Evolutionary conservation across 805 yeast species (phyloP).

Genomic region (Candida pseudofarinosa): DNA sequence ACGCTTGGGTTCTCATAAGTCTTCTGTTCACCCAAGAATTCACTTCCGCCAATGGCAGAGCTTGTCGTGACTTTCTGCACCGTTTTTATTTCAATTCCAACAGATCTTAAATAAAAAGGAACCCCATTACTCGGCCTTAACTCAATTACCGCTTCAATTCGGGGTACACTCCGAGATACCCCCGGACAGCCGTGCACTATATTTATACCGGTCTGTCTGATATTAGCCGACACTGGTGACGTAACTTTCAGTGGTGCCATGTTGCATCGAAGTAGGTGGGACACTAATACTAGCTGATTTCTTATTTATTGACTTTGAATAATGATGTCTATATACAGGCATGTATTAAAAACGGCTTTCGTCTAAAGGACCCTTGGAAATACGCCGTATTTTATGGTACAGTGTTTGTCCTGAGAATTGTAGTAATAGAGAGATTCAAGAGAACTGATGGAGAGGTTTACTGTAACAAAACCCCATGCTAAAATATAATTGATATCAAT

Average conservation of each 20-base stretch:
- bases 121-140: conserved; percentile 47
- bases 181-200: conserved; percentile 68
- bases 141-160: conserved; percentile 55
- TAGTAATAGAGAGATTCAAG: conserved; percentile 50
- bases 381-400: conserved; percentile 26
- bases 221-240: conserved; percentile 28
- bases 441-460: conserved; percentile 55
- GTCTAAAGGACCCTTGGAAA: conserved; percentile 33
- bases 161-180: conserved; percentile 55
- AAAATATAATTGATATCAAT: conserved; percentile 18
- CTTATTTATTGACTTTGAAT: conserved; percentile 2
- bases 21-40: conserved; percentile 29
- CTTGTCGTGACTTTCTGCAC: conserved; percentile 45
- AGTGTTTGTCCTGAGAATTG: conserved; percentile 22
- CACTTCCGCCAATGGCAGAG: conserved; percentile 33
- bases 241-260: conserved; percentile 10
- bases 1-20: conserved; percentile 32
- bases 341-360: background rate
- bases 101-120: conserved; percentile 45
- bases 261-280: background rate
- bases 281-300: background rate
- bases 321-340: conserved; percentile 3
- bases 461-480: conserved; percentile 30
- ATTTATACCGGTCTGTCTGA: conserved; percentile 51
- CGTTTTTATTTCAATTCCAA: conserved; percentile 47